Evolutionary conservation across 2,329 filamentous ascomycete genomes (phyloP), one percentile per base, ranked within the genome.

Genomic region (Talaromyces sp.): DNA sequence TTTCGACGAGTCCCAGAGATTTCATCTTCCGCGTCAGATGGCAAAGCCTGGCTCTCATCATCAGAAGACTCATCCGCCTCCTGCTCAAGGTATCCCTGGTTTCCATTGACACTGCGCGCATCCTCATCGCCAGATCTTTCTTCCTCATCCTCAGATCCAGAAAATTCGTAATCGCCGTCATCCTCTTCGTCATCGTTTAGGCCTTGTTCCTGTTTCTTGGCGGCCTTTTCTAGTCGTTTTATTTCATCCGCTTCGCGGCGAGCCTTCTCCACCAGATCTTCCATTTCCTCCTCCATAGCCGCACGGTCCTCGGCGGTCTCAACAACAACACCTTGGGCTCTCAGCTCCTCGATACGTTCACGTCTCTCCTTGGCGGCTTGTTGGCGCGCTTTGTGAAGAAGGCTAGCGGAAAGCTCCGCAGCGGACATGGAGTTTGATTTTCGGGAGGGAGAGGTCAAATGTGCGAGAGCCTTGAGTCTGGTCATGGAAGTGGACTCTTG

Each of bases 221-320:
- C 85, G 40, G 84, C 86, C 24, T 83, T 87, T 58, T 99, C 94
- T 44, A 85, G 80, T 63, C 88, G 85, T 72, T 87, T 88, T 45
- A 97, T 86, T 61, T 88, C 86, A 40, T 89, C 83, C 2, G 87
- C 92, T 68, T 97, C 90, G 56, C 86, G 81, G 52, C 91, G 82
- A 17, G 92, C 93, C 64, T 87, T 91, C 43, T 93, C 88, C 22
- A 97, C 84, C 55, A 97, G 82, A 65, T 97, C 88, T 63, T 97
- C 94, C 11, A 96, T 85, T 54, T 92, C 86, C 52, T 89, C 86
- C 70, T 91, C 85, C 68, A 96, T 88, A 30, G 85, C 84, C 66
- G 92, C 89, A 17, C 90, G 85, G 70, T 99, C 92, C 71, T 97
- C 93, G 2, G 87, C 85, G 0, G 90, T 96, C 70, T 92, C 88